Conservation (phyloP, 257 asterid genomes). For the Penstemon eatonii region DNA sequence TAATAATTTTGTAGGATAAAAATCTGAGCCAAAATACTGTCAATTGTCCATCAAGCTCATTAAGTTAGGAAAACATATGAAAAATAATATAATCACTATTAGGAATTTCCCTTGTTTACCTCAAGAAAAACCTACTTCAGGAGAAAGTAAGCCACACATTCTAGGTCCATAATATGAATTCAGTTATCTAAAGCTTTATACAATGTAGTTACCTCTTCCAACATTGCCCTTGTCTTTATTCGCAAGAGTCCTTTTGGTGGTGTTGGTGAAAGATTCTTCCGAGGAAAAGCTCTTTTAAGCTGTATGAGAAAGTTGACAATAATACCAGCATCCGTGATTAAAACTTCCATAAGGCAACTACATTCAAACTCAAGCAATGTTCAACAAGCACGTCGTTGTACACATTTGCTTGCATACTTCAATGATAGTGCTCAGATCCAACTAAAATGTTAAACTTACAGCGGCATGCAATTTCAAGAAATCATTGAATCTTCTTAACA, state of each 20-base stretch:
- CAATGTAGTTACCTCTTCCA: slow-evolving; percentile 77
- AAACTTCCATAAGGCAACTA: slow-evolving; percentile 20
- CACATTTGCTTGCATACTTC: slow-evolving; percentile 20
- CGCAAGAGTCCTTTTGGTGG: slow-evolving; percentile 90
- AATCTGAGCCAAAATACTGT: slow-evolving; percentile 10
- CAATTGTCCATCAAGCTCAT: slow-evolving; percentile 21
- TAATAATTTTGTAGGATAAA: slow-evolving; percentile 16
- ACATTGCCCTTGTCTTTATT: slow-evolving; percentile 77
- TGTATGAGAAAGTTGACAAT: slow-evolving; percentile 41
- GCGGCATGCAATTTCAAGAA: slow-evolving; percentile 88
- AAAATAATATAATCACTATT: slow-evolving; percentile 1
- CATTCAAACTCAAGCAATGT: slow-evolving; percentile 23
- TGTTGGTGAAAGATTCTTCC: slow-evolving; percentile 70
- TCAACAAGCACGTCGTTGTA: slow-evolving; percentile 3
- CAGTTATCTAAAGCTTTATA: slow-evolving; percentile 24
- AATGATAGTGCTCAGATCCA: slow-evolving; percentile 14
- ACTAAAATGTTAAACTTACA: slow-evolving; percentile 51
- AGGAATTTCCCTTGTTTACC: slow-evolving; percentile 11
- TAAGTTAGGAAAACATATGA: slow-evolving; percentile 18
- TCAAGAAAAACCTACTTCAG: slow-evolving; percentile 6
- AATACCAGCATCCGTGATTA: slow-evolving; percentile 20
- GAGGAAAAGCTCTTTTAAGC: slow-evolving; percentile 78
- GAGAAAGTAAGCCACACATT: slow-evolving; percentile 19
- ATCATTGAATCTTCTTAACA: slow-evolving; percentile 91
- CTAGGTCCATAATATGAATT: slow-evolving; percentile 13